Evolutionary conservation across 1,284 basidiomycete genomes (phyloP), one percentile per base, ranked within the genome.

Genomic region (Marasmius fiardii): DNA sequence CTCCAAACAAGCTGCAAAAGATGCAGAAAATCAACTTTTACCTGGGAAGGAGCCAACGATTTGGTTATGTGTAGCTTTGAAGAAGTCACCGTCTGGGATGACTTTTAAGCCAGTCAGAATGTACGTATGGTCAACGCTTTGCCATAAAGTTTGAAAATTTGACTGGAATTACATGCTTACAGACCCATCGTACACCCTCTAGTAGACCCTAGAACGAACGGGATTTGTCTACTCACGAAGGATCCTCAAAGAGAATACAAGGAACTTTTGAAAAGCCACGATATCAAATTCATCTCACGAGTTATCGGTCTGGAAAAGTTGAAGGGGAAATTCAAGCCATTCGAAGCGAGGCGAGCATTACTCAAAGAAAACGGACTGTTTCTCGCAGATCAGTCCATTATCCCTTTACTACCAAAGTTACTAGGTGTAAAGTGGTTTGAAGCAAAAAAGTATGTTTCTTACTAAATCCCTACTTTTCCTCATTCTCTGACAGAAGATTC

Each of bases 231-330:
- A 53, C 87, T 99, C 69, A 90, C 90, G 52, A 98, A 98, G 73
- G 93, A 97, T 71, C 96, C 97, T 7, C 96, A 98, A 68, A 76
- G 96, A 54, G 82, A 94, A 68, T 98, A 97, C 81, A 98, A 98
- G 73, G 93, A 97, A 69, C 82, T 97, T 18, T 78, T 99, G 23
- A 86, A 85, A 52, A 72, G 76, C 49, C 77, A 92, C 53, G 81
- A 85, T 49, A 86, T 99, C 76, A 90, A 88, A 61, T 96, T 96
- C 61, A 86, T 99, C 65, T 86, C 84, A 39, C 81, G 95, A 24
- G 94, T 99, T n/a, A 93, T 99, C 35, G 95, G 94, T 20, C 77
- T 98, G 52, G 79, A 80, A 59, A 95, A 95, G 71, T 78, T 95
- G 59, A 92, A 90, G 75, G 93, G 92, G 34, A 96, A 96, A 74